Base-by-base conservation (phyloP, 306 rosid species). In the Sechiopsis laciniata region DNA sequence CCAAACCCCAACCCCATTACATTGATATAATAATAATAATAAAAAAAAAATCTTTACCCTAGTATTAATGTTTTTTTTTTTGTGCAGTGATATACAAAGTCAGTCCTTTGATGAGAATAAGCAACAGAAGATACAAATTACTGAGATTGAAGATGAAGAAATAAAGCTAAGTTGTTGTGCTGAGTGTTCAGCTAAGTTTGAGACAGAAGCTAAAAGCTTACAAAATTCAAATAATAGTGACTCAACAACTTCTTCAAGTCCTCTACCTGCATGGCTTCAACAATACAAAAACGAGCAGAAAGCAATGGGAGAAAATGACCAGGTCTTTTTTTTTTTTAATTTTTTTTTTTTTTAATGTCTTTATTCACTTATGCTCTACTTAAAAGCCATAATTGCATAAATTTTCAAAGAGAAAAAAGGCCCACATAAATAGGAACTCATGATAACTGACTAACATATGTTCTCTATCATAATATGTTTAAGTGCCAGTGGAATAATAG, bases 211-310 rank as follows among this genome's bases (percentile, higher is more conserved):
- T 77, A 79, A 84, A 82, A 85, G 86, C 81, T 82, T 87, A 74
- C 87, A 74, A 24, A 84, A 73, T 75, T 37, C 78, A 71, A 82
- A 80, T 63, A 88, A 90, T 55, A 81, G 86, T 74, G 88, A 81
- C 66, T 86, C 90, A 55, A 81, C 78, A 64, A 81, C 76, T 71
- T 42, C 73, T 64, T 86, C 95, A 77, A 82, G 74, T 80, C 92
- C 76, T 55, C 64, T 95, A 35, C 99, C 99, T 86, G 92, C 96
- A 89, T 95, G 99, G 99, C 96, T 95, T 72, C 97, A 89, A 87
- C 97, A 86, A 76, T 91, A 82, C 87, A 91, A 87, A 80, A 84
- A 82, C 62, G 88, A 91, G 85, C 87, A 76, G 75, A 84, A 80
- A 76, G 78, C 71, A 78, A 35, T 77, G 52, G 42, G 17, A 72